These are phyloP conservation scores for Lactifluus subvellereus DNA, from an alignment of 768 basidiomycete genomes.

Conservation along the genomic window DNA sequence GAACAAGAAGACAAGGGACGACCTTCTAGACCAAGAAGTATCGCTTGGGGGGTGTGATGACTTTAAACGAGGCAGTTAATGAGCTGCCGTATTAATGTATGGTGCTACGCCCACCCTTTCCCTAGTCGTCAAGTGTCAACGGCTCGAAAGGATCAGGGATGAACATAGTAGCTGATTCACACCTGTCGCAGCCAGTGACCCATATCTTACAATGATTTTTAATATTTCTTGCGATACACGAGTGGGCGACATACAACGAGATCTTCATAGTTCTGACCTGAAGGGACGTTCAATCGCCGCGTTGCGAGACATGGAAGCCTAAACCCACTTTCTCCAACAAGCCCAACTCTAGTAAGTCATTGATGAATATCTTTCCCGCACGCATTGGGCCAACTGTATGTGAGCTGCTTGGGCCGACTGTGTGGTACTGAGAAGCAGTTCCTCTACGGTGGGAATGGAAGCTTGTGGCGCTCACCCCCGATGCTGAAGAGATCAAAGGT, in stretches of 20 bases:
- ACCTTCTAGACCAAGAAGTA: conserved; percentile 76
- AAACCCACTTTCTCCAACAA: conserved; percentile 59
- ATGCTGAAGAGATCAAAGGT: conserved; percentile 92
- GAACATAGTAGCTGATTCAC: conserved; percentile 17
- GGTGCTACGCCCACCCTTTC: conserved; percentile 54
- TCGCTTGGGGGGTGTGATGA: conserved; percentile 84
- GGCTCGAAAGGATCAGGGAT: not conserved
- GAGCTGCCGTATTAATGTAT: conserved; percentile 5
- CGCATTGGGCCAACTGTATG: conserved; percentile 86
- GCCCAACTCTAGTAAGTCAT: conserved; percentile 60
- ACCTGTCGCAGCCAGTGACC: conserved; percentile 91
- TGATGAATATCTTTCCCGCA: conserved; percentile 82
- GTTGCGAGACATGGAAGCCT: not conserved
- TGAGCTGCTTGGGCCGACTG: conserved; percentile 54
- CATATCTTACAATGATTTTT: conserved; percentile 50
- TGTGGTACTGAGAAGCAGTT: not conserved
- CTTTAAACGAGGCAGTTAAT: conserved; percentile 33
- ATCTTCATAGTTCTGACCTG: conserved; percentile 81
- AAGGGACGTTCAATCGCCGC: conserved; percentile 2
- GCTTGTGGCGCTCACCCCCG: conserved; percentile 50
- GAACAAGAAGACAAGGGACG: not conserved
- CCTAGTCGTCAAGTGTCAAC: conserved; percentile 37
- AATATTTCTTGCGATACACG: not conserved
- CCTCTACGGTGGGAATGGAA: not conserved
- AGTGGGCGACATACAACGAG: conserved; percentile 50